Percentiles rank a stretch among this genome's conserved stretches.
Conservation (phyloP, 257 asterid species). For the Coffea canephora region DNA sequence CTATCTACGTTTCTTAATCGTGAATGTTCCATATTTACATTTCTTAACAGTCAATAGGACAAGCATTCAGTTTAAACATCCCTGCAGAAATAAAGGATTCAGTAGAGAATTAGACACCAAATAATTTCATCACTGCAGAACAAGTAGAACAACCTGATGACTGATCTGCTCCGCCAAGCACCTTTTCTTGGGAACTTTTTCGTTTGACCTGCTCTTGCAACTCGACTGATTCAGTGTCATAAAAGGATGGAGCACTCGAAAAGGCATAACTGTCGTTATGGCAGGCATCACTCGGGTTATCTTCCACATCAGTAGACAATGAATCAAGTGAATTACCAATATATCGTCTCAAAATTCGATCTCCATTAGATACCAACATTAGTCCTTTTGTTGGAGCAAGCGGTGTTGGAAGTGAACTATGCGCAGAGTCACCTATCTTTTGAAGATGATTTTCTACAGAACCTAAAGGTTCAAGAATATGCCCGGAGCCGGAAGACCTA, state of each 20-base stretch:
- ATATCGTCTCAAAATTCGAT: constrained; percentile 13
- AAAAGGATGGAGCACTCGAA: constrained; percentile 11
- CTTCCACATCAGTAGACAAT: constrained; percentile 17
- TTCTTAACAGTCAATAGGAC: background rate
- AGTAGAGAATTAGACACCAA: background rate
- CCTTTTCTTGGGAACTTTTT: constrained; percentile 14
- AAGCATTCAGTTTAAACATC: background rate
- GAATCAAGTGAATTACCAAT: constrained; percentile 17
- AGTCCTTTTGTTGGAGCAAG: constrained; percentile 30
- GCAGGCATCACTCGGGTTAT: constrained; percentile 9
- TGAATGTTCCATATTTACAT: background rate
- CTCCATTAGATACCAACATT: constrained; percentile 32
- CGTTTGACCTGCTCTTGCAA: constrained; percentile 12
- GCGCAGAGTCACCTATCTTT: constrained; percentile 28
- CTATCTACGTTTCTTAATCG: background rate
- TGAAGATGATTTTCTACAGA: constrained; percentile 28
- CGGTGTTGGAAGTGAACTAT: constrained; percentile 18
- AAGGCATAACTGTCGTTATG: constrained; percentile 1
- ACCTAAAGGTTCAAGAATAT: constrained; percentile 21
- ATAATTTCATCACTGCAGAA: background rate
- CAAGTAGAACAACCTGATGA: constrained; percentile 35
- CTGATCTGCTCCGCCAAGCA: constrained; percentile 2
- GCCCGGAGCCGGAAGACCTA: constrained; percentile 1
- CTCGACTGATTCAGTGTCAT: constrained; percentile 15
- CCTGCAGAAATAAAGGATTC: background rate